Evolutionary conservation across 179 eudicot species (phyloP).

Genomic region (Silene vulgaris): DNA sequence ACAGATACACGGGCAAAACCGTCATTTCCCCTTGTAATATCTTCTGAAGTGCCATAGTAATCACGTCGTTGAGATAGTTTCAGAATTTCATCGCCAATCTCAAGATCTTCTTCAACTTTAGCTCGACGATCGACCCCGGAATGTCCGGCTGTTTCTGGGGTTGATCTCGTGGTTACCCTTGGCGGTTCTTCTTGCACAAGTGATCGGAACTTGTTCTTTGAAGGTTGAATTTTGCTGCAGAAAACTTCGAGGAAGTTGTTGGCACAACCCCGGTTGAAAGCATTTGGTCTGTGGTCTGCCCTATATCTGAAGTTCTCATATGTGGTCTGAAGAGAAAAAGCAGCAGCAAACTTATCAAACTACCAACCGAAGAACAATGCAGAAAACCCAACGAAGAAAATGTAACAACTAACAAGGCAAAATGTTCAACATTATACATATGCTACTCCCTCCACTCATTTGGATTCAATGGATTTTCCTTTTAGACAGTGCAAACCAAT

Average conservation of each 20-base stretch:
- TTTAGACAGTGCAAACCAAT: not conserved
- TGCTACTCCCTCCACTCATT: not conserved
- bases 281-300: constrained; percentile 51
- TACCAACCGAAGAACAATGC: not conserved
- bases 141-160: constrained; percentile 29
- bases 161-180: constrained; percentile 33
- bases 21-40: constrained; percentile 39
- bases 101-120: constrained; percentile 66
- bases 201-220: constrained; percentile 54
- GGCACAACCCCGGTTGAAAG: constrained; percentile 52
- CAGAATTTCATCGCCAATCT: constrained; percentile 53
- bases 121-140: constrained; percentile 37
- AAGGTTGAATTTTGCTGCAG: constrained; percentile 49
- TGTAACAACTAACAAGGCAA: not conserved
- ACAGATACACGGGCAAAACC: constrained; percentile 34
- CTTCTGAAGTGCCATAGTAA: constrained; percentile 37
- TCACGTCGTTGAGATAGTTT: constrained; percentile 55
- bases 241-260: constrained; percentile 58
- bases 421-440: not conserved
- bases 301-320: constrained; percentile 76
- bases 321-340: constrained; percentile 52
- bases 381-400: not conserved
- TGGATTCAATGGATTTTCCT: not conserved
- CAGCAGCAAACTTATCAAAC: constrained; percentile 3
- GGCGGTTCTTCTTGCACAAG: constrained; percentile 47